Conservation (phyloP, 805 yeast species). For the Pichia manshurica region DNA sequence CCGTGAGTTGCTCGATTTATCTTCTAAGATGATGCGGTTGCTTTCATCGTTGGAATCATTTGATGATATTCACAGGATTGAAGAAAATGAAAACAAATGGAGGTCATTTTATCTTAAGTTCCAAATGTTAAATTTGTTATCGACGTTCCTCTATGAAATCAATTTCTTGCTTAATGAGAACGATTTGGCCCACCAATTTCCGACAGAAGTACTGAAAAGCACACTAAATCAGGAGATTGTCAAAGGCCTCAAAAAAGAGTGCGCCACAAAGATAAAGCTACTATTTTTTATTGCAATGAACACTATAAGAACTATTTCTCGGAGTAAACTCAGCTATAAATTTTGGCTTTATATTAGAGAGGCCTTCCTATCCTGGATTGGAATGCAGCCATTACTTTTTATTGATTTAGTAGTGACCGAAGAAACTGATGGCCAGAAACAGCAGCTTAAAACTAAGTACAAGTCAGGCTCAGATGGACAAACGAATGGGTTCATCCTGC, state of each 20-base stretch:
- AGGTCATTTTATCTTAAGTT: constrained; percentile 5
- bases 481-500: too few species aligned
- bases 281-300: constrained; percentile 2
- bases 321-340: background rate
- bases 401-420: constrained; percentile 2
- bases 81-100: constrained; percentile 10
- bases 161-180: background rate
- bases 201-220: background rate
- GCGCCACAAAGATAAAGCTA: background rate
- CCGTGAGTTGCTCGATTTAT: background rate
- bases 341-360: constrained; percentile 9
- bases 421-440: background rate
- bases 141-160: background rate
- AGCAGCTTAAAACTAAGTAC: background rate
- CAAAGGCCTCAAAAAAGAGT: background rate
- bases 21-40: constrained; percentile 2
- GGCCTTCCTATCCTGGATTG: constrained; percentile 8
- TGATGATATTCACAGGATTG: background rate
- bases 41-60: background rate
- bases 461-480: too few species aligned
- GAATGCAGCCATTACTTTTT: constrained; percentile 2
- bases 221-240: background rate
- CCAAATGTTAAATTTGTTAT: constrained; percentile 2
- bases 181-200: background rate
- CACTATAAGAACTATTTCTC: constrained; percentile 2